Conservation (phyloP, 139 green algal genomes). For the Chlorella sp. region DNA sequence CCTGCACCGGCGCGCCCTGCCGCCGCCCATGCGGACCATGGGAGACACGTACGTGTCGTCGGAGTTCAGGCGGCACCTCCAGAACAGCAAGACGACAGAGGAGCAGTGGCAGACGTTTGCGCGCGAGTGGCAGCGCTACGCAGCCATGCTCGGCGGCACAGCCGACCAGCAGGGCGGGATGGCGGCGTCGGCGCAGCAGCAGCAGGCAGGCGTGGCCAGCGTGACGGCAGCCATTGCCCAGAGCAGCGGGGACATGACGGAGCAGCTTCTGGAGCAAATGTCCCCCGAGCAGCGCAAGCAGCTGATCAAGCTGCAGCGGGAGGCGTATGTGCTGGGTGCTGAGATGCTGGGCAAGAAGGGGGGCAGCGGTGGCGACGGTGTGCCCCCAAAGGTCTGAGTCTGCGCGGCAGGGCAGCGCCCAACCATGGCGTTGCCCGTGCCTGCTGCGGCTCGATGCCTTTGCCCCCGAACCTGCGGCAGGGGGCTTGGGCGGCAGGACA, state of each 20-base stretch:
- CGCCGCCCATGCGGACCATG: constrained; percentile 69
- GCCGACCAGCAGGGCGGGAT: constrained; percentile 33
- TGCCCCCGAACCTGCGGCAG: too few species aligned
- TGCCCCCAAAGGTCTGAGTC: neutral
- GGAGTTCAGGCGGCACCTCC: constrained; percentile 77
- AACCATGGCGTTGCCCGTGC: neutral
- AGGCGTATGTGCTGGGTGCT: constrained; percentile 19
- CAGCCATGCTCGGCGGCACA: constrained; percentile 54
- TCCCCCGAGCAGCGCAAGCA: constrained; percentile 21
- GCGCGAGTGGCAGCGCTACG: constrained; percentile 75
- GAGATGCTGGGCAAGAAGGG: constrained; percentile 18
- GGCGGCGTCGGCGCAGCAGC: neutral
- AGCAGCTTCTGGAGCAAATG: constrained; percentile 28
- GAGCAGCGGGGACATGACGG: neutral
- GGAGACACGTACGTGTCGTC: constrained; percentile 71
- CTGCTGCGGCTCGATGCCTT: too few species aligned
- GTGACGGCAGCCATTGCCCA: neutral
- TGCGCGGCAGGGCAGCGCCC: neutral
- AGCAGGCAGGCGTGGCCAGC: neutral
- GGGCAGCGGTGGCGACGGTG: neutral
- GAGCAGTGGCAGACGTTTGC: constrained; percentile 79
- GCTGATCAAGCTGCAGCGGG: constrained; percentile 23
- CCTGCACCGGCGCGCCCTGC: constrained; percentile 68
- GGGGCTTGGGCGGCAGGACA: too few species aligned
- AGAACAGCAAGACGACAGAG: constrained; percentile 52